phyloP scores from a whole-genome alignment of 2,329 filamentous ascomycete genomes.

The Cladosporium austrohemisphaericum region DNA sequence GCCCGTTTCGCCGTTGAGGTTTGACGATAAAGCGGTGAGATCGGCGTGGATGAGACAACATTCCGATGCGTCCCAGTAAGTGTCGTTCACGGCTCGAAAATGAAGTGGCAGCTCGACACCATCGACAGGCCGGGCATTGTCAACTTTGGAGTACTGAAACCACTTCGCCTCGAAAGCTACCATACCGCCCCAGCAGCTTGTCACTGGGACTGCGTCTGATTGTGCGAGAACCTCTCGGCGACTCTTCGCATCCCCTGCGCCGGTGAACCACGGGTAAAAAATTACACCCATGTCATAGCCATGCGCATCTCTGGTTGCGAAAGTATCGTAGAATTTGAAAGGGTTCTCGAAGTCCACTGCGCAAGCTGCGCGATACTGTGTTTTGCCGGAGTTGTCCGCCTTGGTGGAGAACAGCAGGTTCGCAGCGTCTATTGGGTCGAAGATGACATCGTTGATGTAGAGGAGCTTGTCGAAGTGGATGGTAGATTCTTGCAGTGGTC shows the following conservation, averaged over 20 bases:
- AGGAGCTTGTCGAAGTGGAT: conserved; percentile 53
- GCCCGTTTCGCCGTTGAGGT: conserved; percentile 39
- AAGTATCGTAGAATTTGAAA: conserved; percentile 69
- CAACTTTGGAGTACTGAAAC: conserved; percentile 42
- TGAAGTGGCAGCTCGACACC: conserved; percentile 27
- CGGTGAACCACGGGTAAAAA: conserved; percentile 65
- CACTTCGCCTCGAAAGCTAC: conserved; percentile 60
- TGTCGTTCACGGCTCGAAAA: conserved; percentile 41
- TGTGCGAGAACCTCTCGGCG: conserved; percentile 60
- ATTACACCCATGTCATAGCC: conserved; percentile 61
- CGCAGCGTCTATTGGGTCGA: conserved; percentile 55
- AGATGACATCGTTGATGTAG: conserved; percentile 65
- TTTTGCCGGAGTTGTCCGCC: conserved; percentile 57
- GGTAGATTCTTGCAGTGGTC: conserved; percentile 53
- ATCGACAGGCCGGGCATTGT: not conserved
- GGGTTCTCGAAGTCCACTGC: conserved; percentile 67
- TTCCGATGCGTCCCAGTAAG: conserved; percentile 47
- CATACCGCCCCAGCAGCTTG: conserved; percentile 76
- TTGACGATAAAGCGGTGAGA: conserved; percentile 29
- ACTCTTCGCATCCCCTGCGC: conserved; percentile 47
- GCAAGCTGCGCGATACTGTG: conserved; percentile 64
- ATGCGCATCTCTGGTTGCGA: conserved; percentile 64
- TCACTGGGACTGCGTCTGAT: conserved; percentile 63
- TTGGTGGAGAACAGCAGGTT: conserved; percentile 64
- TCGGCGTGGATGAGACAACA: conserved; percentile 49